Conservation (phyloP, 768 basidiomycete genomes). For the Mycena galericulata region DNA sequence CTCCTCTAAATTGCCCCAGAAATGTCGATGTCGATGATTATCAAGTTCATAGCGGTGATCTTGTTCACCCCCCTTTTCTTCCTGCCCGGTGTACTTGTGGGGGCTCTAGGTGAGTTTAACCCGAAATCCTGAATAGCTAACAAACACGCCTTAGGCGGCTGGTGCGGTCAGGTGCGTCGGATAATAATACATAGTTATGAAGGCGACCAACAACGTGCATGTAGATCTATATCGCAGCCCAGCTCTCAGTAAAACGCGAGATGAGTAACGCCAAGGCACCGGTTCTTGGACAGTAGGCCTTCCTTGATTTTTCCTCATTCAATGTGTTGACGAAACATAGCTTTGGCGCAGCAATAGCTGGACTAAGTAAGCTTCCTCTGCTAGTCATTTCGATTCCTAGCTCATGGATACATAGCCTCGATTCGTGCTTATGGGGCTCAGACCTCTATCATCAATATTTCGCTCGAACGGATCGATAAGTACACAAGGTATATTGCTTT, state of each 20-base stretch:
- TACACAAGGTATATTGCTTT: constrained; percentile 42
- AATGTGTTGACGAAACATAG: not conserved
- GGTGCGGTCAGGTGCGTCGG: constrained; percentile 36
- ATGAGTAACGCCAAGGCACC: constrained; percentile 43
- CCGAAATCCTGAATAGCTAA: not conserved
- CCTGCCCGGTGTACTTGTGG: constrained; percentile 44
- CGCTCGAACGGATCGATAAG: constrained; percentile 55
- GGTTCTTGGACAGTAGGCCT: constrained; percentile 50
- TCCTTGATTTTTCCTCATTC: not conserved
- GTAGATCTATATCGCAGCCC: constrained; percentile 43
- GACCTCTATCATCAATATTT: constrained; percentile 48
- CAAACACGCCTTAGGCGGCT: constrained; percentile 40
- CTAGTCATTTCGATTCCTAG: not conserved
- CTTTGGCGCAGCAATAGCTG: constrained; percentile 61
- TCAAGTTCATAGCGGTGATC: constrained; percentile 47
- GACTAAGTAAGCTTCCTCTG: constrained; percentile 43
- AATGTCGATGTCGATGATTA: constrained; percentile 37
- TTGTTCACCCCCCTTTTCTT: constrained; percentile 46
- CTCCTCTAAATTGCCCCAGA: constrained; percentile 43
- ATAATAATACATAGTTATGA: not conserved
- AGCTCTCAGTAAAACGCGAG: constrained; percentile 42
- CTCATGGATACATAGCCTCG: constrained; percentile 35
- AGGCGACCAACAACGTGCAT: not conserved
- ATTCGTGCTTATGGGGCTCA: constrained; percentile 66
- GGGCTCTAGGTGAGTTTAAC: constrained; percentile 18